phyloP scores from a whole-genome alignment of 164 flowering plant species.

The Stephania cephalantha region DNA sequence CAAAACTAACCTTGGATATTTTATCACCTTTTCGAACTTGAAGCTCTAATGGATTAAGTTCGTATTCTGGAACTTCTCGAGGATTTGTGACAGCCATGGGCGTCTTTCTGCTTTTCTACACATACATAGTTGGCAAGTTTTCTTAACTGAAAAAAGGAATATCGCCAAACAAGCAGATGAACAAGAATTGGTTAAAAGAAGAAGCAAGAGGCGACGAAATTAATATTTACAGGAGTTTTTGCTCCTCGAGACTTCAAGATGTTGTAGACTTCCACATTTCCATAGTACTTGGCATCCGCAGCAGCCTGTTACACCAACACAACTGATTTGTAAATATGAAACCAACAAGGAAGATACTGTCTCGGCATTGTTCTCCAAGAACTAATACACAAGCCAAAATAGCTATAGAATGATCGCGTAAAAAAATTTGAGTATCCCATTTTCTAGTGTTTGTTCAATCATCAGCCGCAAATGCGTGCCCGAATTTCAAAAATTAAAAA shows the following conservation, averaged over 20 bases:
- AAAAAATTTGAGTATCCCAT: no score
- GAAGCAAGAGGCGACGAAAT: not conserved
- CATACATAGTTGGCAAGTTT: conserved; percentile 3
- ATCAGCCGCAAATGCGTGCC: no score
- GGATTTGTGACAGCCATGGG: conserved; percentile 92
- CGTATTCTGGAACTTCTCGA: conserved; percentile 94
- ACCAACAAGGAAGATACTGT: not conserved
- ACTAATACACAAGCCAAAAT: no score
- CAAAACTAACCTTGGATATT: conserved; percentile 54
- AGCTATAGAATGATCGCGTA: no score
- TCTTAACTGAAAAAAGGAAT: not conserved
- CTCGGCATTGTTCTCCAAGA: no score
- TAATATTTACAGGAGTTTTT: conserved; percentile 56
- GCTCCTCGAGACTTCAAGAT: conserved; percentile 92
- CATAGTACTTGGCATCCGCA: conserved; percentile 95
- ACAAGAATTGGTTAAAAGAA: not conserved
- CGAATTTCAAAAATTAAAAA: no score
- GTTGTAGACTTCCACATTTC: conserved; percentile 70
- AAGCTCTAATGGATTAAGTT: conserved; percentile 89
- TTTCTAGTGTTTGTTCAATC: no score
- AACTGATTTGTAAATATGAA: not conserved
- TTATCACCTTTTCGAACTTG: conserved; percentile 86
- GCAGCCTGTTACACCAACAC: conserved; percentile 59
- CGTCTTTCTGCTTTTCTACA: conserved; percentile 81
- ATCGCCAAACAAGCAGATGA: not conserved